Base-by-base conservation (phyloP, 495 filamentous ascomycete genomes). In the Penicillium arizonense region DNA sequence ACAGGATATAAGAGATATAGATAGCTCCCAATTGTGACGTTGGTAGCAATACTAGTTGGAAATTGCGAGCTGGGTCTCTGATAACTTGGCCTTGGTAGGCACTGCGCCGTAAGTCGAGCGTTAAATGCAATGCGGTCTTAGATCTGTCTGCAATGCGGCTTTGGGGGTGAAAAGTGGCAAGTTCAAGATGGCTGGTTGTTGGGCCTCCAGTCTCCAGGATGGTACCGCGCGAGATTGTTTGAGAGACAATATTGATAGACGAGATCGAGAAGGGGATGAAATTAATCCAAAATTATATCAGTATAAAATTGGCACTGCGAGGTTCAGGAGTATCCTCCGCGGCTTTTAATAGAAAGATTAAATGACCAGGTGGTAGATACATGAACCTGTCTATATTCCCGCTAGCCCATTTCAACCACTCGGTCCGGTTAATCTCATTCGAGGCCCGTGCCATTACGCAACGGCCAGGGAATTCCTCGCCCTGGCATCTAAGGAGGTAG, bases 51-150 rank as follows among this genome's bases (percentile, higher is more conserved):
- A 10, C 28, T 30, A 30, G 5, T 30, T 30, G 28, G 28, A 35
- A 21, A 39, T 30, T 21, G 7, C 20, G 28, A 21, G 9, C 1
- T 35, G n/a, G 35, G 13, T 6, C 30, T 36, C 14, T 18, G 8
- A 43, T 4, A 32, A 13, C 41, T 34, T 18, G 18, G 7, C 14
- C 11, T 50, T 40, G 36, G 7, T 43, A 20, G 13, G 13, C 2
- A n/a, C 24, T 16, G 14, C 28, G 44, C 28, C 52, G 28, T 45
- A 57, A 32, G 44, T 42, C 44, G 41, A 51, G 53, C 38, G 47
- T 61, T 57, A 47, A 34, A 63, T 50, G 61, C 55, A 61, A 64
- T 58, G 57, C 59, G 46, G 63, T 67, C 58, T 67, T 53, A 54
- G 61, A 59, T 62, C 37, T 54, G 24, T 38, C 44, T 32, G 44